These are phyloP conservation scores for Trichocomaceae sp. DNA, from an alignment of 2,329 filamentous ascomycete species.

Conservation along the genomic window DNA sequence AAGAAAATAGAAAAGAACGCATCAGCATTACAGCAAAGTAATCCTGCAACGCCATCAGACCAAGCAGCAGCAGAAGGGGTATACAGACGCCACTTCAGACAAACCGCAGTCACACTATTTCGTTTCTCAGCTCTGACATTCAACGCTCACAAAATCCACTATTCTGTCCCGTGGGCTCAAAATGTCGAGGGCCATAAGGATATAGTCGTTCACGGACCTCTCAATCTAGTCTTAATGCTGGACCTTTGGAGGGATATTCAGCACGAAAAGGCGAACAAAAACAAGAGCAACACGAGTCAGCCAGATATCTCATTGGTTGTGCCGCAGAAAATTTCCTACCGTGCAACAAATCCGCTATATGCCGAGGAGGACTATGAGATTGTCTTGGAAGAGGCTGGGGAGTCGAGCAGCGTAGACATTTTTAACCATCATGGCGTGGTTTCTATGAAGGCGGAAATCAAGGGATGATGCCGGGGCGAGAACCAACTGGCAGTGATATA, in stretches of 20 bases:
- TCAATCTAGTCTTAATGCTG: constrained; percentile 71
- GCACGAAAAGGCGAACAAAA: constrained; percentile 9
- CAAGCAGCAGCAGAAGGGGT: not conserved
- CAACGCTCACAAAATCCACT: constrained; percentile 90
- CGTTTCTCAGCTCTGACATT: constrained; percentile 85
- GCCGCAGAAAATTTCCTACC: constrained; percentile 41
- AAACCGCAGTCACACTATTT: constrained; percentile 65
- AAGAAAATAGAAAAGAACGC: not conserved
- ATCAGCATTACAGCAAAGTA: not conserved
- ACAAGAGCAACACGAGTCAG: constrained; percentile 11
- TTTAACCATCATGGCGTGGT: constrained; percentile 25
- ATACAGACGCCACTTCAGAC: constrained; percentile 46
- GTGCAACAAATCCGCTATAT: constrained; percentile 47
- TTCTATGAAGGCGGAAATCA: constrained; percentile 36
- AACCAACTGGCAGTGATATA: not conserved
- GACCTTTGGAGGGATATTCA: constrained; percentile 40
- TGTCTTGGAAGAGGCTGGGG: constrained; percentile 33
- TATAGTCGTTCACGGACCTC: constrained; percentile 78
- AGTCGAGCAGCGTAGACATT: constrained; percentile 29
- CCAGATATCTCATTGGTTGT: constrained; percentile 19
- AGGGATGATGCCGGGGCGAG: not conserved
- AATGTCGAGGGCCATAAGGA: constrained; percentile 66
- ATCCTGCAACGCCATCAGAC: not conserved
- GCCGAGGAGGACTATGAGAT: constrained; percentile 43
- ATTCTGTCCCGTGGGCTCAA: constrained; percentile 65